Conservation (phyloP, 1,284 basidiomycete species). For the Melampsora americana region DNA sequence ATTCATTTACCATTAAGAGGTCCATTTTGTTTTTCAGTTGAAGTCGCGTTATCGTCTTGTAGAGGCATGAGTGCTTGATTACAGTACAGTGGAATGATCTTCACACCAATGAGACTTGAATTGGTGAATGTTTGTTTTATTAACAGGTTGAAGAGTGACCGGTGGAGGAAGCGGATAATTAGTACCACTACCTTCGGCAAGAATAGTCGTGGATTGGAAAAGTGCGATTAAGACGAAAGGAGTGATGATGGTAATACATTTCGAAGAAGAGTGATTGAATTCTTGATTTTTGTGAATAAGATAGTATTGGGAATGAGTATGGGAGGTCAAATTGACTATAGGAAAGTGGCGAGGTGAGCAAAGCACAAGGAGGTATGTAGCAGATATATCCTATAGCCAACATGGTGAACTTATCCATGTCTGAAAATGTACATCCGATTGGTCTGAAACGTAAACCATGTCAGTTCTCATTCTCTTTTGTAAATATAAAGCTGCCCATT, state of each 20-base stretch:
- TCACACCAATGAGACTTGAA: neutral
- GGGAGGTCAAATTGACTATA: neutral
- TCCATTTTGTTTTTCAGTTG: neutral
- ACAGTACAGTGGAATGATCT: neutral
- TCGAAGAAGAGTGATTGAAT: neutral
- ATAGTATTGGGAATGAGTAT: neutral
- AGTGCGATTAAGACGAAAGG: neutral
- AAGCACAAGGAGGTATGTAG: neutral
- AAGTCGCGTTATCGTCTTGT: neutral
- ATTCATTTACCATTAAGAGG: neutral
- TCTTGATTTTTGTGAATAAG: neutral
- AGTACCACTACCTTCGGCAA: neutral
- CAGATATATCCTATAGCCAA: neutral
- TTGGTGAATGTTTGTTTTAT: neutral
- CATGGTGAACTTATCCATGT: neutral
- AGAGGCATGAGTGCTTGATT: conserved; percentile 3
- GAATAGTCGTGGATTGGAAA: neutral
- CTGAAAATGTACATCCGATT: neutral
- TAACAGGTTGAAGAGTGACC: neutral
- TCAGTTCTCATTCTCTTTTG: neutral
- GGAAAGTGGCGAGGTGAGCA: neutral
- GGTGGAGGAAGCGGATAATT: neutral
- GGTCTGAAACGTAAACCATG: neutral
- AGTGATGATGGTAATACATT: neutral
- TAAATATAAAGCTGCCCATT: too few species aligned